Evolutionary conservation across 108 stramenopile genomes (phyloP), one percentile per base, ranked within the genome.

Genomic region (Aureococcus anophagefferens): DNA sequence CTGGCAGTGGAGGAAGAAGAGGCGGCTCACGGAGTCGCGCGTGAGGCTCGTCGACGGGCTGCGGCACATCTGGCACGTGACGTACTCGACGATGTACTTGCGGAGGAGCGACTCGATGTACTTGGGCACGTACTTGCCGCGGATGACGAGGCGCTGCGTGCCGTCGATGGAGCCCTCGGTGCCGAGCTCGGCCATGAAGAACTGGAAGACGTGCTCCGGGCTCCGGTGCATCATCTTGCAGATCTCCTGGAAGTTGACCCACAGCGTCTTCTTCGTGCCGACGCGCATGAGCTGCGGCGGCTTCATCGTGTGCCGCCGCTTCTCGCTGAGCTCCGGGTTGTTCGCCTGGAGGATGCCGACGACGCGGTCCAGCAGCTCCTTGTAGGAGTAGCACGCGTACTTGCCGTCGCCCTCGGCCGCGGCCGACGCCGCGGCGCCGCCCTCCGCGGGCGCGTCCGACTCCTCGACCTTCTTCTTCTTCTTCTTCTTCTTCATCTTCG

Each of bases 221-320:
- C 77, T 77, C 64, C 99, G 92, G 73, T 94, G 89, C 97, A 99
- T 97, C 86, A 94, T 89, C 80, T 89, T 85, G 77, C 96, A 97
- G 75, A 98, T 98, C 77, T 97, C 98, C 73, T 95, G 94, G 75
- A 95, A 99, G 89, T 99, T 99, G 35, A 95, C 89, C 97, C 97
- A 99, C 40, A 94, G 85, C 14, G 96, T 97, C 91, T 95, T 95
- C 78, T 92, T 94, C 70, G 91, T 89, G 46, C 90, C 91, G 31
- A 98, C 77, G 65, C 94, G 79, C 70, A 92, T 92, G 59, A 98
- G 78, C 80, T 98, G 96, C 33, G 96, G 97, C 35, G 97, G 97
- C 74, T 94, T 95, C 87, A 98, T 92, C 71, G 87, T 93, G 63
- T 89, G 87, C n/a, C 95, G 88, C 78, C 93, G 95, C 92, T 96